A percentile compares a stretch with the other conserved stretches of the same genome.
Conservation (phyloP, 805 yeast genomes). For the Metschnikowia reukaufii region DNA sequence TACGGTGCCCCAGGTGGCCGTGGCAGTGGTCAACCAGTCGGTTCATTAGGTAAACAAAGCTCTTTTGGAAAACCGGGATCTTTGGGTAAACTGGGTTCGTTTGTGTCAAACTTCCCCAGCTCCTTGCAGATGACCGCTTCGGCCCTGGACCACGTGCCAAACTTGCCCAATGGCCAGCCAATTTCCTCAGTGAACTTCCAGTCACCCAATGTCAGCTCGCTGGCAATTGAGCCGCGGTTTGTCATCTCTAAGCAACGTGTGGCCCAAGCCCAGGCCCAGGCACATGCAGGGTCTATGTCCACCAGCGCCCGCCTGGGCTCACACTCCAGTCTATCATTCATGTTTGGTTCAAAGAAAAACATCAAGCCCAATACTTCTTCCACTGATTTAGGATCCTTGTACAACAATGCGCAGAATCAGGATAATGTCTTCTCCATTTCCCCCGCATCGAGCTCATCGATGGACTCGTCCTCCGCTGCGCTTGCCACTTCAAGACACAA, state of each 20-base stretch:
- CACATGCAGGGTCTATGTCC: conserved; percentile 33
- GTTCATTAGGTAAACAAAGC: neutral
- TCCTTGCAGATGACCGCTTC: conserved; percentile 18
- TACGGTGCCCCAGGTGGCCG: conserved; percentile 71
- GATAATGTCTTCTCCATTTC: conserved; percentile 24
- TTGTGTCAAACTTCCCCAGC: conserved; percentile 12
- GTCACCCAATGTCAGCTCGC: conserved; percentile 61
- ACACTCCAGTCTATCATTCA: conserved; percentile 49
- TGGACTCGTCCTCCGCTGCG: conserved; percentile 30
- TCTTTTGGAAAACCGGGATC: conserved; percentile 12
- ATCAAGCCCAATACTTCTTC: conserved; percentile 33
- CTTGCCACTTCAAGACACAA: conserved; percentile 54
- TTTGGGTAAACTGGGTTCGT: conserved; percentile 10
- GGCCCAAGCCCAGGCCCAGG: conserved; percentile 50
- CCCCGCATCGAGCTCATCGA: conserved; percentile 37
- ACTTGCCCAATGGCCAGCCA: conserved; percentile 55
- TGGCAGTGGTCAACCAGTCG: neutral
- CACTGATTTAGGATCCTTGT: conserved; percentile 43
- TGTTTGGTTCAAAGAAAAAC: conserved; percentile 44
- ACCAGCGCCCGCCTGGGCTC: conserved; percentile 39
- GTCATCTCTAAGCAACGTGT: conserved; percentile 78
- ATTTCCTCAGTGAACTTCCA: conserved; percentile 64
- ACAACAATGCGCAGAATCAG: conserved; percentile 30
- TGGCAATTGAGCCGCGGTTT: conserved; percentile 80
- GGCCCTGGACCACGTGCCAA: conserved; percentile 42